These are phyloP conservation scores for Fusarium hainanense DNA, from an alignment of 2,329 filamentous ascomycete species.

Conservation along the genomic window DNA sequence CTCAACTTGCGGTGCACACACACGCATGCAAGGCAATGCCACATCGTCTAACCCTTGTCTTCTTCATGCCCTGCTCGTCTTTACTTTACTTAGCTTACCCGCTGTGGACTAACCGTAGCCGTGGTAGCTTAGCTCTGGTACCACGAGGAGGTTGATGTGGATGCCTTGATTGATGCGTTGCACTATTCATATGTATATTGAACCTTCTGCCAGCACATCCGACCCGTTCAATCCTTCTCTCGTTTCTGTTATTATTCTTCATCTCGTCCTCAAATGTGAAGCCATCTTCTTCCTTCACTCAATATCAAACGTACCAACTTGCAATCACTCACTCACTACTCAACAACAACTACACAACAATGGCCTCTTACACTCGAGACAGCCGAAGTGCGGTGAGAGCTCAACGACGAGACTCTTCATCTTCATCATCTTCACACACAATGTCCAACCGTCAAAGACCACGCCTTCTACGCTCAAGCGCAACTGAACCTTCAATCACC, in stretches of 20 bases:
- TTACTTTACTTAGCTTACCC: constrained; percentile 32
- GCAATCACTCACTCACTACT: neutral
- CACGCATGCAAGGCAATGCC: constrained; percentile 22
- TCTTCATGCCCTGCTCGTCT: constrained; percentile 15
- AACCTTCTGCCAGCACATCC: constrained; percentile 32
- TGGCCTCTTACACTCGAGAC: constrained; percentile 45
- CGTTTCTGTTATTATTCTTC: constrained; percentile 11
- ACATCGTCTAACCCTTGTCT: constrained; percentile 21
- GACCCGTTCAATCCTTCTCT: constrained; percentile 9
- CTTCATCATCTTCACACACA: constrained; percentile 40
- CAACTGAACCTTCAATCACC: constrained; percentile 68
- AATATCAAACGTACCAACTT: neutral
- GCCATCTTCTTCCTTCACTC: constrained; percentile 8
- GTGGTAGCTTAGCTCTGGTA: constrained; percentile 37
- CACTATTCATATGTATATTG: constrained; percentile 33
- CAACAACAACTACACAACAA: constrained; percentile 13
- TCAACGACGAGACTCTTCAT: constrained; percentile 46
- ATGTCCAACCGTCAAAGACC: constrained; percentile 57
- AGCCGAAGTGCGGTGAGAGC: constrained; percentile 42
- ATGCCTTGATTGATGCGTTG: constrained; percentile 32
- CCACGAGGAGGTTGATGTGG: constrained; percentile 35
- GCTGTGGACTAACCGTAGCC: constrained; percentile 32
- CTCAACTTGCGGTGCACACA: constrained; percentile 24
- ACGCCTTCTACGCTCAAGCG: constrained; percentile 64
- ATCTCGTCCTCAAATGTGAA: constrained; percentile 34